Evolutionary conservation across 495 filamentous ascomycete species (phyloP), one percentile per base, ranked within the genome.

Genomic region (Aspergillus carlsbadensis): DNA sequence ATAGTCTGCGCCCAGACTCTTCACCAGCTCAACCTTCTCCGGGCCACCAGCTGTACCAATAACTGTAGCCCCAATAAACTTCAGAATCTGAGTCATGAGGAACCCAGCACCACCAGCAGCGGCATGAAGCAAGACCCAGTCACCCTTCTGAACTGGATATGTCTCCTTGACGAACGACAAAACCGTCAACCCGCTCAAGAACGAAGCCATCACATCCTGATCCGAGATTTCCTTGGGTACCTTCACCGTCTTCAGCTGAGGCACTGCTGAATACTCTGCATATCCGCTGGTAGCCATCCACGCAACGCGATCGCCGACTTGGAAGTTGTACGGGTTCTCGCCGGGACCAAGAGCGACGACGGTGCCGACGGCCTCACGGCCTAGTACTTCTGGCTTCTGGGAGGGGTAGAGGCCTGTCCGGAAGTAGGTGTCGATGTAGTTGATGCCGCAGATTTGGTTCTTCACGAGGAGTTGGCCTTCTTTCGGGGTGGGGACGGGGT

Each of bases 351-450:
- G 24, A 22, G 84, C 72, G 17, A 77, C 77, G 51, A 90, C 74
- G 13, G 67, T 78, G 48, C 89, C 88, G 50, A 85, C 82, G 45
- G 81, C 90, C 81, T 98, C 94, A 47, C 87, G 87, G 61, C 94
- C 94, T 15, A 93, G 85, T 52, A 90, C 83, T 57, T 89, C 83
- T 14, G 93, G 94, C 64, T 87, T 86, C 2, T 89, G 77, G 4
- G 85, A 72, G 0, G 81, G 78, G 76, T 97, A 98, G 36, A 96
- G 84, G 18, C 94, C 94, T 10, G 83, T 86, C 61, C 93, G 91
- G 84, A 92, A 96, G 72, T 98, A 96, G 40, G 87, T 89, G 60
- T 76, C 72, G 68, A 97, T 96, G 73, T 85, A 98, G 71, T 98
- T 96, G 51, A 98, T 76, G 15, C 93, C 93, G 41, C 89, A 81